phyloP scores from a whole-genome alignment of 1,284 basidiomycete genomes.

The Bjerkandera adusta region DNA sequence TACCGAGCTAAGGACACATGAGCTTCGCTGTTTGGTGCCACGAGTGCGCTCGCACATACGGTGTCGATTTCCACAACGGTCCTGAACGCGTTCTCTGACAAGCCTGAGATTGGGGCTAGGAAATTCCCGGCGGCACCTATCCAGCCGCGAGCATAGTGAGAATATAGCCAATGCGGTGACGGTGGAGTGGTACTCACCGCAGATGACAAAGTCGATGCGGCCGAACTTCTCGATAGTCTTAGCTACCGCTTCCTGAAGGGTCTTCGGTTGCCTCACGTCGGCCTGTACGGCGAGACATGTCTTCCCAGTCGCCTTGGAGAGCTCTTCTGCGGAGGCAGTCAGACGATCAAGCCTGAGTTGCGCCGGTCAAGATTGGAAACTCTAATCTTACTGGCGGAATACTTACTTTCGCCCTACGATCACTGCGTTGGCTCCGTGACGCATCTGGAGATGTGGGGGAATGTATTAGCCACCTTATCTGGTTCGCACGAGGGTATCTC shows the following conservation, averaged over 20 bases:
- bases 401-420: constrained; percentile 88
- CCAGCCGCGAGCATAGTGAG: neutral
- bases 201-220: constrained; percentile 92
- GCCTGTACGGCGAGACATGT: constrained; percentile 75
- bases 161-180: constrained; percentile 5
- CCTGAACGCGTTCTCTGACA: constrained; percentile 87
- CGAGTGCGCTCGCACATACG: constrained; percentile 37
- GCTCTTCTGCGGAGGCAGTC: constrained; percentile 65
- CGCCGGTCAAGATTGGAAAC: constrained; percentile 5
- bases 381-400: neutral
- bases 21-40: constrained; percentile 7
- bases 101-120: constrained; percentile 76
- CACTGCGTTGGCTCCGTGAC: constrained; percentile 77
- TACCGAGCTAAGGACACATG: constrained; percentile 62
- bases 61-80: constrained; percentile 96
- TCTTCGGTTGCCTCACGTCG: constrained; percentile 81
- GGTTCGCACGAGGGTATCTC: neutral
- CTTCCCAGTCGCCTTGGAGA: constrained; percentile 68
- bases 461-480: constrained; percentile 3
- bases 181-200: constrained; percentile 49
- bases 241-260: constrained; percentile 75
- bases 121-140: constrained; percentile 89
- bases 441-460: constrained; percentile 61
- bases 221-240: constrained; percentile 80
- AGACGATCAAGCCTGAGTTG: constrained; percentile 71